Conservation (phyloP, 1,139 yeast genomes). For the Hansenula anomala region DNA sequence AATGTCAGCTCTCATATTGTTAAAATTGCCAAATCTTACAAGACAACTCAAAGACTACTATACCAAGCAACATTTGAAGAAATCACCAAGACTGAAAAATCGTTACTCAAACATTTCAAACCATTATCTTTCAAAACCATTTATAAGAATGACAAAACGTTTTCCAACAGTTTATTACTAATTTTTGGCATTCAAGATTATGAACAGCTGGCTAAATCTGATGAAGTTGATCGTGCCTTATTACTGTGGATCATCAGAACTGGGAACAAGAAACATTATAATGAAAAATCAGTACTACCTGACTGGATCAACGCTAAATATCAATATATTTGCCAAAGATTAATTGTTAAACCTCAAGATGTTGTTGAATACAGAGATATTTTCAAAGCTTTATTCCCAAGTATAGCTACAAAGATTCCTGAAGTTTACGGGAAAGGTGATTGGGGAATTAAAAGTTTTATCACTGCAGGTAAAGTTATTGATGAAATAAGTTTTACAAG, state of each 20-base stretch:
- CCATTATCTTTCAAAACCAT: conserved; percentile 51
- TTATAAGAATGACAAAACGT: conserved; percentile 48
- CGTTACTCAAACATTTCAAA: conserved; percentile 38
- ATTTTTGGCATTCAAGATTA: conserved; percentile 53
- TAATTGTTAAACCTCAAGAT: conserved; percentile 43
- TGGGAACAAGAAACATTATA: conserved; percentile 40
- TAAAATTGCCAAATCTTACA: conserved; percentile 33
- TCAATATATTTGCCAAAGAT: conserved; percentile 32
- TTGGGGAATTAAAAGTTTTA: conserved; percentile 59
- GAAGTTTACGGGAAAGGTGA: conserved; percentile 56
- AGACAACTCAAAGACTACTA: conserved; percentile 42
- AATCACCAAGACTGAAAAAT: conserved; percentile 47
- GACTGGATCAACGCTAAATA: conserved; percentile 47
- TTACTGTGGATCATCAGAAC: conserved; percentile 60
- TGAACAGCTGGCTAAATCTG: conserved; percentile 42
- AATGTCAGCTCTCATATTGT: conserved; percentile 13
- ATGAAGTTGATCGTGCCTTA: conserved; percentile 55
- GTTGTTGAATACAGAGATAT: conserved; percentile 49
- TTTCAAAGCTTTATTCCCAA: conserved; percentile 53
- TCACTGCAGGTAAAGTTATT: conserved; percentile 54
- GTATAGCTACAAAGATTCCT: conserved; percentile 48
- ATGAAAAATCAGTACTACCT: conserved; percentile 36
- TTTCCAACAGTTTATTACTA: conserved; percentile 51
- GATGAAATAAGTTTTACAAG: conserved; percentile 57
- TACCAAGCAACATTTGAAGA: conserved; percentile 41